Conservation (phyloP, 805 yeast species). For the Myxozyma mucilagina region DNA sequence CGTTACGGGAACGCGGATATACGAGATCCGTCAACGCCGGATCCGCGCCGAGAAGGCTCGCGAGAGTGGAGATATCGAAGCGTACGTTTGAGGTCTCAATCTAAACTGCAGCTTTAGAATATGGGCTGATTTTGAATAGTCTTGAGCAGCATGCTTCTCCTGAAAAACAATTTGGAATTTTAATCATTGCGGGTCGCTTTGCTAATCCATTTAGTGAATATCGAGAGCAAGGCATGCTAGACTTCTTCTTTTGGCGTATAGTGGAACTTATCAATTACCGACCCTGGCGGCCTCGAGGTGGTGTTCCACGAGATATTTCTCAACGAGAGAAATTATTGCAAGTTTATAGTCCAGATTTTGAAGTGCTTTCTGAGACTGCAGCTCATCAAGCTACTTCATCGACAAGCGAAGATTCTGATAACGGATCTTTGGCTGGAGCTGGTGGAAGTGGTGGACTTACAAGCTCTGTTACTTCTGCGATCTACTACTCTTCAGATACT, state of each 20-base stretch:
- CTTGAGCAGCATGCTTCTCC: slow-evolving; percentile 21
- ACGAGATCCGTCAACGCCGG: slow-evolving; percentile 17
- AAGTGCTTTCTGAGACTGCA: slow-evolving; percentile 39
- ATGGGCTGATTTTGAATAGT: not conserved
- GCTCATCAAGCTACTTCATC: too few relatives aligned
- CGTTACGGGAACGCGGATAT: slow-evolving; percentile 13
- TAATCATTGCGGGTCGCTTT: slow-evolving; percentile 60
- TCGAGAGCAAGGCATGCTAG: slow-evolving; percentile 84
- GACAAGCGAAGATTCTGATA: not conserved
- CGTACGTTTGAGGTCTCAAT: slow-evolving; percentile 1
- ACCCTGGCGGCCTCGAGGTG: slow-evolving; percentile 53
- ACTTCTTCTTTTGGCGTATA: slow-evolving; percentile 72
- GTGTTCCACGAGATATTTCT: slow-evolving; percentile 51
- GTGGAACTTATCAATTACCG: slow-evolving; percentile 62
- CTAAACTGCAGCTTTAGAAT: not conserved
- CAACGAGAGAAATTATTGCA: slow-evolving; percentile 62
- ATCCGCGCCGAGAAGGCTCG: slow-evolving; percentile 15
- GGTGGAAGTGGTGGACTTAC: slow-evolving; percentile 11
- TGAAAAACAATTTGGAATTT: slow-evolving; percentile 24
- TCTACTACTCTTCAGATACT: slow-evolving; percentile 28
- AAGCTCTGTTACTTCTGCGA: slow-evolving; percentile 21
- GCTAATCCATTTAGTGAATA: slow-evolving; percentile 92
- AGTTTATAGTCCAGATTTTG: slow-evolving; percentile 56
- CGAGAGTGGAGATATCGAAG: slow-evolving; percentile 16
- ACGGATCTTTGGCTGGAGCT: not conserved